phyloP scores from a whole-genome alignment of 2,329 filamentous ascomycete genomes.

The Trichoderma semiorbis region DNA sequence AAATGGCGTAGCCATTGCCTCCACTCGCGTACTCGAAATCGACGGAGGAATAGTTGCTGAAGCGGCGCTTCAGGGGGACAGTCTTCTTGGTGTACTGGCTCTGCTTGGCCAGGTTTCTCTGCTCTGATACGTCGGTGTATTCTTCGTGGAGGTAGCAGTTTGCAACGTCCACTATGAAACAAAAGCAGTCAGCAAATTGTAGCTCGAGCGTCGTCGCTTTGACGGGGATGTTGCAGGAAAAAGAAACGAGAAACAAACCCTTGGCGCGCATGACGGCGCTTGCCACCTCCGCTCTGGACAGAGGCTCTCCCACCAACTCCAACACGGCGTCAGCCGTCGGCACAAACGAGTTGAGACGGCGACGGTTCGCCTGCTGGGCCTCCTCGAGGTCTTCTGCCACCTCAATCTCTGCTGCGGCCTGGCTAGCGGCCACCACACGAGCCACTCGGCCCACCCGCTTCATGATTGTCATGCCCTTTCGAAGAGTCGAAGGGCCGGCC shows the following conservation, averaged over 20 bases:
- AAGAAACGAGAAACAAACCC: conserved; percentile 24
- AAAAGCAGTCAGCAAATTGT: background rate
- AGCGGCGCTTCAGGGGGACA: conserved; percentile 31
- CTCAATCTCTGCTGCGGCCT: background rate
- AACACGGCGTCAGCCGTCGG: background rate
- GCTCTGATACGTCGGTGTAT: background rate
- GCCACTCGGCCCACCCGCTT: conserved; percentile 29
- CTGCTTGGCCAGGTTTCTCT: background rate
- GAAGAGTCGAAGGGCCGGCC: conserved; percentile 25
- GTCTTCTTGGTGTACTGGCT: background rate
- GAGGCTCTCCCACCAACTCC: conserved; percentile 12
- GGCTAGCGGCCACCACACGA: background rate
- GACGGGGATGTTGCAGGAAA: background rate
- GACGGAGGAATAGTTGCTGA: conserved; percentile 20
- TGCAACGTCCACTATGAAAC: conserved; percentile 28
- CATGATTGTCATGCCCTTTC: conserved; percentile 30
- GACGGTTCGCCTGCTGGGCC: conserved; percentile 6
- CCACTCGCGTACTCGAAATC: conserved; percentile 19
- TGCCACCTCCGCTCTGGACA: conserved; percentile 19
- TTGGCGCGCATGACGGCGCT: conserved; percentile 28
- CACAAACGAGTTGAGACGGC: conserved; percentile 17
- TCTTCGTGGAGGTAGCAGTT: conserved; percentile 20
- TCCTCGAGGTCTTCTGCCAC: background rate
- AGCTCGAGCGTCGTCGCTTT: background rate
- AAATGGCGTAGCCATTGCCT: conserved; percentile 29